Percentiles rank a stretch among this genome's conserved stretches.
Conservation (phyloP, 2,329 filamentous ascomycete genomes). For the Calonectria naviculata region DNA sequence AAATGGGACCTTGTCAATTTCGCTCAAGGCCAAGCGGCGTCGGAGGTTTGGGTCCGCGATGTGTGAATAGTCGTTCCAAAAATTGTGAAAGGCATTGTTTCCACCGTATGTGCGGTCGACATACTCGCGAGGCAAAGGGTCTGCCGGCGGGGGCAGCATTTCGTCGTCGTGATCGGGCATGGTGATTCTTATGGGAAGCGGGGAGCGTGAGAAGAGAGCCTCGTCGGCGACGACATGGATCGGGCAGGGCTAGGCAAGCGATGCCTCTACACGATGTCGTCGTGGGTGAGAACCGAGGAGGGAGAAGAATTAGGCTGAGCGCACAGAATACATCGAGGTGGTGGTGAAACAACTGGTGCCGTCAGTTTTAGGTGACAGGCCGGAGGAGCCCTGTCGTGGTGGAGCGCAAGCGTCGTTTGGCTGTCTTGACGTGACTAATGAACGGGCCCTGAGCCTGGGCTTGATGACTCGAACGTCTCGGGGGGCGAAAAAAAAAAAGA, state of each 20-base stretch:
- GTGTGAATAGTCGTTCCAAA: slow-evolving; percentile 75
- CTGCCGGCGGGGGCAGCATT: slow-evolving; percentile 55
- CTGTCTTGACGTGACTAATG: neutral
- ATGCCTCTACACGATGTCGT: slow-evolving; percentile 20
- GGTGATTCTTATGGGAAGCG: slow-evolving; percentile 34
- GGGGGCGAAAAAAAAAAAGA: neutral
- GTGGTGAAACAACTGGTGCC: neutral
- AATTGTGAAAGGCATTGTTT: slow-evolving; percentile 79
- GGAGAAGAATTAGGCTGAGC: slow-evolving; percentile 15
- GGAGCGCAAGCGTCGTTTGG: neutral
- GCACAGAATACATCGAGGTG: slow-evolving; percentile 5
- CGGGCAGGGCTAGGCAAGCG: slow-evolving; percentile 4
- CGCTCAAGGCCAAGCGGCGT: slow-evolving; percentile 78
- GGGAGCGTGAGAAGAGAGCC: slow-evolving; percentile 35
- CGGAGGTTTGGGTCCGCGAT: slow-evolving; percentile 81
- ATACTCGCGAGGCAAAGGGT: slow-evolving; percentile 35
- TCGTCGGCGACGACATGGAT: slow-evolving; percentile 42
- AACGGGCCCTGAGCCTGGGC: neutral
- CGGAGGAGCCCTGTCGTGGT: neutral
- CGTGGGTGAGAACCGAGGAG: slow-evolving; percentile 17
- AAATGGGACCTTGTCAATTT: slow-evolving; percentile 84
- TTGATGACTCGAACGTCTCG: neutral
- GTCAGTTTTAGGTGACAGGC: neutral
- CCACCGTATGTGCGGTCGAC: slow-evolving; percentile 65
- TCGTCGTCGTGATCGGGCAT: slow-evolving; percentile 49